A percentile compares a stretch with the other conserved stretches of the same genome.
Evolutionary conservation across 164 flowering plant genomes (phyloP).

Genomic region (Berberis thunbergii): DNA sequence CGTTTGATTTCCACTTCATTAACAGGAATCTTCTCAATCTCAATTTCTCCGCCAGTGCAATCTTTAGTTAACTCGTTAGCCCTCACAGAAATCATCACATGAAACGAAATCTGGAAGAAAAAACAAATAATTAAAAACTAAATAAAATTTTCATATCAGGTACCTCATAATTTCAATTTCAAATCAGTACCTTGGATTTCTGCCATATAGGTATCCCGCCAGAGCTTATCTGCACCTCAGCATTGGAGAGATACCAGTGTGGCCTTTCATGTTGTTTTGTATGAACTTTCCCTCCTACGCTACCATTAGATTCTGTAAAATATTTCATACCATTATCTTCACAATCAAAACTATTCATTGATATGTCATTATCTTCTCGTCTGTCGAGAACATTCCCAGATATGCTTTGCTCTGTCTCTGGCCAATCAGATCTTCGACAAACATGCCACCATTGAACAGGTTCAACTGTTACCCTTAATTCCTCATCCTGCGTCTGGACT

Average conservation of each 20-base stretch:
- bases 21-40: constrained; percentile 56
- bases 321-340: constrained; percentile 28
- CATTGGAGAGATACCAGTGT: constrained; percentile 71
- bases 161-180: background rate
- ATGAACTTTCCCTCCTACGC: constrained; percentile 19
- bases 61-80: constrained; percentile 17
- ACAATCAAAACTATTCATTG: constrained; percentile 31
- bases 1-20: constrained; percentile 59
- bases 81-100: constrained; percentile 26
- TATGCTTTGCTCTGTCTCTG: constrained; percentile 69
- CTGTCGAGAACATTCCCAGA: constrained; percentile 29
- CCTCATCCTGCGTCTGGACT: constrained; percentile 58
- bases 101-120: constrained; percentile 46
- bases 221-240: constrained; percentile 77
- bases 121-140: background rate
- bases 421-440: constrained; percentile 81
- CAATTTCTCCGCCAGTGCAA: constrained; percentile 50
- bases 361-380: constrained; percentile 23
- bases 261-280: constrained; percentile 39
- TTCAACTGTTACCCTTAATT: constrained; percentile 59
- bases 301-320: constrained; percentile 8
- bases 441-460: constrained; percentile 95
- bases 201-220: constrained; percentile 74
- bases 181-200: constrained; percentile 56
- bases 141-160: background rate